Conservation (phyloP, 148 eudicot genomes). For the Nepenthes gracilis region DNA sequence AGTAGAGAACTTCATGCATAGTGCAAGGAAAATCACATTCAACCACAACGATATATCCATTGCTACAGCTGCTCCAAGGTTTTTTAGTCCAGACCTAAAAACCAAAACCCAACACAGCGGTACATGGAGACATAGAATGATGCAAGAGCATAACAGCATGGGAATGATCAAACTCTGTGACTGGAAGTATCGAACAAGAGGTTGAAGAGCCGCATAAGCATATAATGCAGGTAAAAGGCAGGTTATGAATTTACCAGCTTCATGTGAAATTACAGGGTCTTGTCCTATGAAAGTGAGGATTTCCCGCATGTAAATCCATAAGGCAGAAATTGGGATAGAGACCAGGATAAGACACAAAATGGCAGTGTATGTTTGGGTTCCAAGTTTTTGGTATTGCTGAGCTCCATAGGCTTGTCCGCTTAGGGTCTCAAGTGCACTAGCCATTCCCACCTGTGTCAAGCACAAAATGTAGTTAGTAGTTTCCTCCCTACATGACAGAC, state of each 20-base stretch:
- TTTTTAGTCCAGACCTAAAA: slow-evolving; percentile 5
- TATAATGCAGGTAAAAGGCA: slow-evolving; percentile 16
- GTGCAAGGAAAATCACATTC: slow-evolving; percentile 5
- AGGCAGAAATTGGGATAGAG: slow-evolving; percentile 12
- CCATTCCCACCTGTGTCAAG: slow-evolving; percentile 20
- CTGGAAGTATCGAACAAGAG: slow-evolving; percentile 14
- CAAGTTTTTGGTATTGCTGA: slow-evolving; percentile 17
- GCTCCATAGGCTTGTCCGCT: slow-evolving; percentile 27
- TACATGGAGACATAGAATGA: slow-evolving; percentile 10
- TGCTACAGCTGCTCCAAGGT: slow-evolving; percentile 17
- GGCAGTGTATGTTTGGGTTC: slow-evolving; percentile 16
- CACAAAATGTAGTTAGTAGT: neutral
- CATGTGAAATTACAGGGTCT: slow-evolving; percentile 14
- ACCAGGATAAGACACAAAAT: slow-evolving; percentile 11
- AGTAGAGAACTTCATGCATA: slow-evolving; percentile 15
- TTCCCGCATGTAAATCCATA: slow-evolving; percentile 9
- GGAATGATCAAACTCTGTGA: slow-evolving; percentile 14
- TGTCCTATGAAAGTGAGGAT: slow-evolving; percentile 15
- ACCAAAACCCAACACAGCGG: slow-evolving; percentile 14
- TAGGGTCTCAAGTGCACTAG: slow-evolving; percentile 20
- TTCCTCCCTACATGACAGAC: neutral
- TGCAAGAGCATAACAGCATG: slow-evolving; percentile 11
- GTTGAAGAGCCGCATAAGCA: slow-evolving; percentile 16
- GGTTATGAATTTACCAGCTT: slow-evolving; percentile 10
- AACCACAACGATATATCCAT: slow-evolving; percentile 15